Evolutionary conservation across 148 eudicot species (phyloP).

Genomic region (Cornus kousa): DNA sequence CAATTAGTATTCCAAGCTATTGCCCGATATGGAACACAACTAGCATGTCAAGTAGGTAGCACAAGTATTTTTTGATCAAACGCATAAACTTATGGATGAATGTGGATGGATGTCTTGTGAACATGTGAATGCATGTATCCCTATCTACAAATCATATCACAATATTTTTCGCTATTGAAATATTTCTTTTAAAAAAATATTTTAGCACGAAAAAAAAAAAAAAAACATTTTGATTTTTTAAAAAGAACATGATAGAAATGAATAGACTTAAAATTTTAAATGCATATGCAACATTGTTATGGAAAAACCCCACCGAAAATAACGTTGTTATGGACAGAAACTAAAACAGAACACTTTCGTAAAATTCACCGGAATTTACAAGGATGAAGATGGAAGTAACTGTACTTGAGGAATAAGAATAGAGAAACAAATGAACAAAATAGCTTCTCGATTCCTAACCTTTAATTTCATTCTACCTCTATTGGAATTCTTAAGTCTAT

Average conservation of each 20-base stretch:
- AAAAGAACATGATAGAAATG: too few relatives aligned
- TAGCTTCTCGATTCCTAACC: neutral
- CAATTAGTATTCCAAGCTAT: too few relatives aligned
- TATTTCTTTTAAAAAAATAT: too few relatives aligned
- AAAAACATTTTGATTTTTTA: too few relatives aligned
- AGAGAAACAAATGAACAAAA: neutral
- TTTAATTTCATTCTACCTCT: neutral
- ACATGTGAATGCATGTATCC: neutral
- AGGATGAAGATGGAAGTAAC: neutral
- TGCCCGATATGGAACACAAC: too few relatives aligned
- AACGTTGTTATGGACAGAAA: neutral
- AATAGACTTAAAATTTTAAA: neutral
- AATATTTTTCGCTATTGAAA: too few relatives aligned
- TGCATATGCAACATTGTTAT: neutral
- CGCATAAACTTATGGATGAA: too few relatives aligned
- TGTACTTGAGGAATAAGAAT: too few relatives aligned
- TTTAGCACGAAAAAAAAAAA: too few relatives aligned
- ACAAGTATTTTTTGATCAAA: too few relatives aligned
- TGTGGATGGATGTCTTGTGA: neutral
- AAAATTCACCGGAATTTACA: neutral
- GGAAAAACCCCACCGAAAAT: neutral
- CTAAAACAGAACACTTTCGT: neutral
- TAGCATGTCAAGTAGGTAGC: too few relatives aligned
- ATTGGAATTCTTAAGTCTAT: neutral
- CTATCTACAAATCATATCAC: neutral